Base-by-base conservation (phyloP, 768 basidiomycete genomes). In the Lepiota venenata region DNA sequence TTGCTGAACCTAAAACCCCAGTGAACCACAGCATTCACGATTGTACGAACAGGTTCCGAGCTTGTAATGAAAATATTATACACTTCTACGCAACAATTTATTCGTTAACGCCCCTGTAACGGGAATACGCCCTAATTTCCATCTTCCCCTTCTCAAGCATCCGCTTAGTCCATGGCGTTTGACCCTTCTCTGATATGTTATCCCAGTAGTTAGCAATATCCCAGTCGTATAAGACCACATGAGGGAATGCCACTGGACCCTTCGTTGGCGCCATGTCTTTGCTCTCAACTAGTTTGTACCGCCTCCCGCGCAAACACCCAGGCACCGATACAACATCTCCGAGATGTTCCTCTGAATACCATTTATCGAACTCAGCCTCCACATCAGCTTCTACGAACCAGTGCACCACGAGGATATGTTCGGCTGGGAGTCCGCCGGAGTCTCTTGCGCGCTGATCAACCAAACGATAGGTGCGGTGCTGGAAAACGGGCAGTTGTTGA, bases 331-430 rank as follows among this genome's bases (percentile, higher is more conserved):
- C 47, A 8, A 71, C 50, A 45, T 66, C 52, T 3, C 57, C 61
- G 48, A 73, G 61, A 40, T 73, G 70, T 42, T 72, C 71, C 37
- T 68, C 69, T 15, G 71, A 61, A 55, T 73, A 73, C 70, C 70
- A 72, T 38, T 59, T 62, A 55, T 73, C 69, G 52, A 72, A 64
- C 18, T 69, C 71, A 0, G 61, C 65, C 14, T 67, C 69, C 3
- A 50, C 49, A 22, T 68, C 63, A 1, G 62, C 29, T 1, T 61
- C 43, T 1, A 58, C 56, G 14, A 58, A 53, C 42, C 64, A 60
- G 42, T 63, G 51, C 32, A 65, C 69, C 9, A 61, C 37, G 18
- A 67, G 50, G 11, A 69, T 6, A 42, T 62, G 68, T 46, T 60
- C 61, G 14, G 56, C 60, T 1, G 68, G 67, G 12, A 64, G 35